These are phyloP conservation scores for Hymenoscyphus linearis DNA, from an alignment of 2,329 filamentous ascomycete genomes.

Conservation along the genomic window DNA sequence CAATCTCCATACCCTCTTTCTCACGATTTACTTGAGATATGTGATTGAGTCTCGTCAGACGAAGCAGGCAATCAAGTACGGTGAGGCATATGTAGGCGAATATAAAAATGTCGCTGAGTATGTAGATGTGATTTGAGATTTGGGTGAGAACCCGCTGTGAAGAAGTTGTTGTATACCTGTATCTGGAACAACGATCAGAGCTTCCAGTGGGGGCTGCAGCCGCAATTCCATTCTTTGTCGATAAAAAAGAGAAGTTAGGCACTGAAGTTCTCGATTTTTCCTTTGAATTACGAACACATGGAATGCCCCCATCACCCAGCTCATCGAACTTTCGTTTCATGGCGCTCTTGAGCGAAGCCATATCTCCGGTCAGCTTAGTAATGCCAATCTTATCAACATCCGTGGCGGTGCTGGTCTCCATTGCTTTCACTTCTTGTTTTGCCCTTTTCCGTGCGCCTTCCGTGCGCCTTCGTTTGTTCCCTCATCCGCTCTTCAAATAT, in stretches of 20 bases:
- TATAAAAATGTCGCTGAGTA: neutral
- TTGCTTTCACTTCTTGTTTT: neutral
- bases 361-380: too few relatives aligned
- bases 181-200: too few relatives aligned
- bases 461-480: neutral
- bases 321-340: neutral
- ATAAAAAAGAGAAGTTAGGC: neutral
- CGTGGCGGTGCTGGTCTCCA: too few relatives aligned
- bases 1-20: neutral
- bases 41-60: neutral
- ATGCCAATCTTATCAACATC: too few relatives aligned
- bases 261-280: neutral
- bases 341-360: neutral
- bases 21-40: neutral
- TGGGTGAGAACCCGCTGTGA: neutral
- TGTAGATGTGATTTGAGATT: neutral
- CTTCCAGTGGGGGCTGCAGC: too few relatives aligned
- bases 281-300: neutral
- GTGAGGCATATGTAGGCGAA: neutral
- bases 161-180: neutral
- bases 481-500: neutral
- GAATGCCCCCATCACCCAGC: neutral
- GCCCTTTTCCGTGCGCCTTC: neutral
- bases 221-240: too few relatives aligned
- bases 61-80: neutral